Percentiles rank a stretch among this genome's conserved stretches.
phyloP scores from a whole-genome alignment of 2,329 filamentous ascomycete genomes.

The Fusarium coffeatum region DNA sequence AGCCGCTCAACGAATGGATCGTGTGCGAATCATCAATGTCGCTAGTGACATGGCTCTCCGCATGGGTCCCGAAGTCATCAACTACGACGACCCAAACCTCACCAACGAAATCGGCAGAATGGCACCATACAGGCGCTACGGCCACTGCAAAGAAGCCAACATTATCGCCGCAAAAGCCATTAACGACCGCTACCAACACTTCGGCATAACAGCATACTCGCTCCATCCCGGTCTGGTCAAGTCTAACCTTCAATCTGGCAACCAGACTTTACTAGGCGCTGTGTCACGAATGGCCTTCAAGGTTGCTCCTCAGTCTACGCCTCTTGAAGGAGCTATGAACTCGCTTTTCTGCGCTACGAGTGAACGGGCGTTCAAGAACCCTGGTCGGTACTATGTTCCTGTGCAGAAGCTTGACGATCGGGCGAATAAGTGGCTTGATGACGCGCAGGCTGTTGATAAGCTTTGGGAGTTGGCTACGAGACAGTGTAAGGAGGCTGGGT shows the following conservation, averaged over 20 bases:
- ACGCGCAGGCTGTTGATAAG: constrained; percentile 24
- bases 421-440: constrained; percentile 39
- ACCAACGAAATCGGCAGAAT: constrained; percentile 23
- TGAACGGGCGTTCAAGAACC: not conserved
- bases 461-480: constrained; percentile 22
- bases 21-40: constrained; percentile 43
- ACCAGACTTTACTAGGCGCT: constrained; percentile 27
- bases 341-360: constrained; percentile 42
- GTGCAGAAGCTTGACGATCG: constrained; percentile 32
- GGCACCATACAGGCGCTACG: constrained; percentile 35
- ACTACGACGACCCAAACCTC: constrained; percentile 42
- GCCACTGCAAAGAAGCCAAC: constrained; percentile 40
- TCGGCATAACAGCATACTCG: constrained; percentile 43
- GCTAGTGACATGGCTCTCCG: constrained; percentile 37
- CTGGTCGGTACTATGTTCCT: constrained; percentile 34
- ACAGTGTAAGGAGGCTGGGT: constrained; percentile 19
- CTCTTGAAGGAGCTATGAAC: constrained; percentile 40
- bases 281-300: constrained; percentile 33
- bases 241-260: constrained; percentile 34
- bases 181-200: constrained; percentile 31
- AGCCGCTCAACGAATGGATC: constrained; percentile 13
- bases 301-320: constrained; percentile 14
- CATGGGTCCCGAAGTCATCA: constrained; percentile 34
- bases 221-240: constrained; percentile 42
- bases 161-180: constrained; percentile 37